Conservation (phyloP, 176 grass and related monocot genomes). For the Echinochloa phyllopogon region DNA sequence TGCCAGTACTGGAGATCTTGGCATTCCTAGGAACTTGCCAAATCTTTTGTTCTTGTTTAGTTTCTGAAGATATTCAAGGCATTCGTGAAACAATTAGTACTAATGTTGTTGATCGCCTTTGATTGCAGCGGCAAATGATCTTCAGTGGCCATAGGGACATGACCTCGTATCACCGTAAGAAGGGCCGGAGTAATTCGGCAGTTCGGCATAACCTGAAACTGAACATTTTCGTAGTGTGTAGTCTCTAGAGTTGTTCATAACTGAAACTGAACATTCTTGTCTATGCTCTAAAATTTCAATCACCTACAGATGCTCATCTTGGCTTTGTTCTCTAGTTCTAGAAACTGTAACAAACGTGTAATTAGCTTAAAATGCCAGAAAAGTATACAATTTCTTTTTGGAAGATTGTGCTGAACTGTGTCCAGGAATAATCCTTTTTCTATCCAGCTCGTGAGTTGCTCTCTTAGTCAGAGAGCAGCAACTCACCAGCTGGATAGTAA, state of each 20-base stretch:
- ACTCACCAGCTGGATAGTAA: too few relatives aligned
- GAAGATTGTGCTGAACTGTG: background rate
- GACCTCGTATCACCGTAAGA: background rate
- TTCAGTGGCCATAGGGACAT: slow-evolving; percentile 4
- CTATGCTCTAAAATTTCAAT: slow-evolving; percentile 20
- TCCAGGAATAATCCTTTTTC: background rate
- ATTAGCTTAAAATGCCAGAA: background rate
- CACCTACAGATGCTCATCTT: background rate
- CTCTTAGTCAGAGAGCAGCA: too few relatives aligned
- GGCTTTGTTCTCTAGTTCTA: background rate
- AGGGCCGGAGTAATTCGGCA: slow-evolving; percentile 12
- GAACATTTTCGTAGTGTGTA: background rate
- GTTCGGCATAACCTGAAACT: background rate
- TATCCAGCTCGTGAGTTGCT: background rate
- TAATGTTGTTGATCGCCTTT: background rate
- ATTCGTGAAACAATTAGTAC: background rate
- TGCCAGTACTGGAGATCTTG: background rate
- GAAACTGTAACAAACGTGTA: background rate
- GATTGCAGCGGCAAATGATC: slow-evolving; percentile 26
- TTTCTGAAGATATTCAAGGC: slow-evolving; percentile 17
- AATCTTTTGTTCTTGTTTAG: background rate
- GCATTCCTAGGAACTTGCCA: background rate
- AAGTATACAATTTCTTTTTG: background rate
- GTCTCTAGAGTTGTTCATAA: background rate
- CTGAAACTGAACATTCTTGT: slow-evolving; percentile 23